These are phyloP conservation scores for Talaromyces islandicus DNA, from an alignment of 2,329 filamentous ascomycete genomes.

Conservation along the genomic window DNA sequence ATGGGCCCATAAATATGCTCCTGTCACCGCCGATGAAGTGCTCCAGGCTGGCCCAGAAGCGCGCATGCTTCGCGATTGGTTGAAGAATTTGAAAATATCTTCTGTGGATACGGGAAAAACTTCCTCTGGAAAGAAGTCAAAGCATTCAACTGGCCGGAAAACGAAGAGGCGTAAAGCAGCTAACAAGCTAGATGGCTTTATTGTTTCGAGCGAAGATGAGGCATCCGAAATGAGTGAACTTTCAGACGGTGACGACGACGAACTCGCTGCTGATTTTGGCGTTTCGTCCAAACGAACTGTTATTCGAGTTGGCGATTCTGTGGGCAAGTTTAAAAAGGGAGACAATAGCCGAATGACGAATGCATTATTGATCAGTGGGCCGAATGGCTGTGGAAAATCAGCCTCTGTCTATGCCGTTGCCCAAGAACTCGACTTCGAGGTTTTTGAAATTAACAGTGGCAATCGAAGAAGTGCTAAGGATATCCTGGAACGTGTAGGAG, in stretches of 20 bases:
- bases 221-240: constrained; percentile 63
- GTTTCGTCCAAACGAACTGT: constrained; percentile 32
- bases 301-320: constrained; percentile 34
- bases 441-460: constrained; percentile 89
- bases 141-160: constrained; percentile 22
- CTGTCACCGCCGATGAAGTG: constrained; percentile 61
- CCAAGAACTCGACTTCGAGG: constrained; percentile 83
- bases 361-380: constrained; percentile 80
- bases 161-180: constrained; percentile 61
- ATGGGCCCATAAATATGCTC: constrained; percentile 85
- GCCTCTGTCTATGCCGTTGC: constrained; percentile 87
- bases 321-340: constrained; percentile 25
- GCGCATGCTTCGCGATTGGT: constrained; percentile 70
- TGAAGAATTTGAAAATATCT: constrained; percentile 68
- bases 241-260: constrained; percentile 52
- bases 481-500: constrained; percentile 82
- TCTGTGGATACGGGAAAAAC: constrained; percentile 60
- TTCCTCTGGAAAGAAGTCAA: constrained; percentile 23
- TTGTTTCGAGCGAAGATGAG: constrained; percentile 75
- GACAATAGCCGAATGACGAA: constrained; percentile 58
- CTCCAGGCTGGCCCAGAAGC: constrained; percentile 70
- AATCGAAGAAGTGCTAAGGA: constrained; percentile 82
- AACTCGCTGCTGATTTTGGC: constrained; percentile 35
- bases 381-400: constrained; percentile 86
- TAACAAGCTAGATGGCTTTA: constrained; percentile 71